Conservation (phyloP, 306 rosid genomes). For the Fragaria iinumae region DNA sequence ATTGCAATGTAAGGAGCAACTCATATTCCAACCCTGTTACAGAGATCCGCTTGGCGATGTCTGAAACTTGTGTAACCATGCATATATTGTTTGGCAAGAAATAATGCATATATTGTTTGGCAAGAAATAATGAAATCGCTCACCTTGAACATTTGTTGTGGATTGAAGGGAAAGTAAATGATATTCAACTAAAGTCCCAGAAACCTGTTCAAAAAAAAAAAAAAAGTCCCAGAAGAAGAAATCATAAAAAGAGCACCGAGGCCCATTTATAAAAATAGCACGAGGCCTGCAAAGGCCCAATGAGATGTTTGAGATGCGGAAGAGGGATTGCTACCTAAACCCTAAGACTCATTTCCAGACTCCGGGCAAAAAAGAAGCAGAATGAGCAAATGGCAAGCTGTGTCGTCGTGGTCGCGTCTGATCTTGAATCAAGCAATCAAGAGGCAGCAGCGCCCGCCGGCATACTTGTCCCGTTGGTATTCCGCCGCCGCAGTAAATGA, state of each 20-base stretch:
- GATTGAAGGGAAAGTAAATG: too few relatives aligned
- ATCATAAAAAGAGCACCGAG: too few relatives aligned
- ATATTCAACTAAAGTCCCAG: too few relatives aligned
- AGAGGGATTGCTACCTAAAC: too few relatives aligned
- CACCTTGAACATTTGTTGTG: neutral
- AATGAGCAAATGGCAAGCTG: slow-evolving; percentile 22
- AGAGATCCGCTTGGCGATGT: neutral
- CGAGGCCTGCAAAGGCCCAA: too few relatives aligned
- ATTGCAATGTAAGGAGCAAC: neutral
- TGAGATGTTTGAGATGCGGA: too few relatives aligned
- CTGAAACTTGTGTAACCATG: neutral
- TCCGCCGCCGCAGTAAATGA: slow-evolving; percentile 42
- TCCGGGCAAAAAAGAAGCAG: neutral
- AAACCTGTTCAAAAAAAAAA: too few relatives aligned
- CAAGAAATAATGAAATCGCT: neutral
- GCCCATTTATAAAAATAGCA: too few relatives aligned
- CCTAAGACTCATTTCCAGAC: too few relatives aligned
- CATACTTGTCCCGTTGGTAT: slow-evolving; percentile 24
- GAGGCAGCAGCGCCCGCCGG: slow-evolving; percentile 15
- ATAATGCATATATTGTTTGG: neutral
- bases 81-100: neutral
- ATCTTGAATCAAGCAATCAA: slow-evolving; percentile 35
- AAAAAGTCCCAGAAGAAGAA: too few relatives aligned
- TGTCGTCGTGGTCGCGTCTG: slow-evolving; percentile 41
- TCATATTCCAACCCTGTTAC: neutral